Conservation (phyloP, 2,329 filamentous ascomycete genomes). For the Exophiala sp. region DNA sequence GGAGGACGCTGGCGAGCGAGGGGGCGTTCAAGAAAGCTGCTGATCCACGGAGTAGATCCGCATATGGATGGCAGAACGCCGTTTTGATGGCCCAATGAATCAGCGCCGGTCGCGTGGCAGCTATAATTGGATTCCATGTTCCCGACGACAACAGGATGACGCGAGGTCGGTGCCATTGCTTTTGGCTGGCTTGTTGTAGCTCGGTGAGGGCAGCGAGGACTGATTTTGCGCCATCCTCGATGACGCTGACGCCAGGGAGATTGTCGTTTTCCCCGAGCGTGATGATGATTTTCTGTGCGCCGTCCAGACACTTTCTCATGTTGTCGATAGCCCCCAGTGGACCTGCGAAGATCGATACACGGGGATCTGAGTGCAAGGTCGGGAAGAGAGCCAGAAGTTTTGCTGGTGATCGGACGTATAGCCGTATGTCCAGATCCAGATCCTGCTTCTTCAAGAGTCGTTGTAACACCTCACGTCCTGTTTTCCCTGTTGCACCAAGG, state of each 20-base stretch:
- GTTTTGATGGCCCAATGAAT: constrained; percentile 13
- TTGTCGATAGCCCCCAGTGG: neutral
- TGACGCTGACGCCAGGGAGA: neutral
- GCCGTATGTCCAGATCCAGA: neutral
- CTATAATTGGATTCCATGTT: constrained; percentile 8
- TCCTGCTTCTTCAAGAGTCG: constrained; percentile 1
- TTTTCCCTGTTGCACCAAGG: constrained; percentile 12
- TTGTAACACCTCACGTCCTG: constrained; percentile 7
- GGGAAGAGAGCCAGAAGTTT: constrained; percentile 13
- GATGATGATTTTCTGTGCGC: constrained; percentile 5
- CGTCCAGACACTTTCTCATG: constrained; percentile 8
- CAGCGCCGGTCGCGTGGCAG: constrained; percentile 1
- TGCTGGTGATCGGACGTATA: constrained; percentile 9
- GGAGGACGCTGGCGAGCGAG: neutral
- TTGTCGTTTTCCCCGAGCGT: constrained; percentile 11
- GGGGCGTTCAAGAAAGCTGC: neutral
- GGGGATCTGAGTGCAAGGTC: neutral
- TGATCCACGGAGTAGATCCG: constrained; percentile 3
- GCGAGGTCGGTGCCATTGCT: neutral
- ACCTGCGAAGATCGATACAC: constrained; percentile 7
- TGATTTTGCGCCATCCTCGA: constrained; percentile 4
- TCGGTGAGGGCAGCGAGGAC: constrained; percentile 4
- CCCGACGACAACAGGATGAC: constrained; percentile 7
- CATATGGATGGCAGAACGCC: constrained; percentile 9
- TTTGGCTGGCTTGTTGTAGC: neutral